phyloP scores from a whole-genome alignment of 192 early-diverging fungal species.

The Diversispora eburnea region DNA sequence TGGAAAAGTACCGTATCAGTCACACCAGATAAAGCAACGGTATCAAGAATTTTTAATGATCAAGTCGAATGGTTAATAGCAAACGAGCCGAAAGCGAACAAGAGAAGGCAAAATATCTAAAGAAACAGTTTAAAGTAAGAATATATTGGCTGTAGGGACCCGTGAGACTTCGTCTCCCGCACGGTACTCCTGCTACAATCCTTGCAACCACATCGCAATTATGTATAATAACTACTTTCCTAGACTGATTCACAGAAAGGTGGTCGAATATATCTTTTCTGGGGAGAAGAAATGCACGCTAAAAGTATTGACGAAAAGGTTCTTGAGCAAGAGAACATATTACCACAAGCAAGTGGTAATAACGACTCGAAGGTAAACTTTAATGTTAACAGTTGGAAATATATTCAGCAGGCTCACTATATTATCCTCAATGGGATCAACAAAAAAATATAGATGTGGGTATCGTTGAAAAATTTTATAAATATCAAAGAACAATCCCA shows the following conservation, averaged over 20 bases:
- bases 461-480: constrained; percentile 10
- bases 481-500: constrained; percentile 19
- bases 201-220: not conserved
- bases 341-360: constrained; percentile 17
- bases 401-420: constrained; percentile 22
- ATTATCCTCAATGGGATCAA: constrained; percentile 14
- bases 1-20: constrained; percentile 18
- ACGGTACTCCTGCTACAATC: not conserved
- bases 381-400: constrained; percentile 22
- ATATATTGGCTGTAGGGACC: constrained; percentile 10
- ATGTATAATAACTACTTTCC: not conserved
- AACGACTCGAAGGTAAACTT: constrained; percentile 9
- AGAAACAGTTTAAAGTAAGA: constrained; percentile 18
- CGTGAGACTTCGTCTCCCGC: not conserved
- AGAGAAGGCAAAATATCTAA: constrained; percentile 23
- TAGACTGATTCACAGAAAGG: constrained; percentile 9
- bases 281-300: constrained; percentile 1
- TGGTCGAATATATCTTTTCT: constrained; percentile 1
- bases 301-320: constrained; percentile 16
- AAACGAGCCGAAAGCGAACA: constrained; percentile 19
- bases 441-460: constrained; percentile 8
- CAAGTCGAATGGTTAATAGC: constrained; percentile 28
- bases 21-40: constrained; percentile 20
- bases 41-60: constrained; percentile 19
- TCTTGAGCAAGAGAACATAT: constrained; percentile 19